Conservation (phyloP, 202 grass and related monocot species). For the Zizania palustris region DNA sequence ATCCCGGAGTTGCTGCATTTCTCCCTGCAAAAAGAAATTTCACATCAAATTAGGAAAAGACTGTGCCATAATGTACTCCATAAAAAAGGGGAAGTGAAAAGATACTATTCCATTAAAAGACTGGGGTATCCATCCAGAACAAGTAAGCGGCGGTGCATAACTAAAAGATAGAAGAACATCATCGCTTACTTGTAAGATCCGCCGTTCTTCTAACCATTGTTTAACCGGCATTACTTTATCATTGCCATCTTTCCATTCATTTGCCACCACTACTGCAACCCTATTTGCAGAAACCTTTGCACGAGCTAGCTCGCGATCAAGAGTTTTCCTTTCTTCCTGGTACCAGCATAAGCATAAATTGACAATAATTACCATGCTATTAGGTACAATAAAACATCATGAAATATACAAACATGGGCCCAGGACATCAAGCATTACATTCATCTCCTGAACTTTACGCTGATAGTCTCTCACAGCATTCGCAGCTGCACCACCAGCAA, state of each 20-base stretch:
- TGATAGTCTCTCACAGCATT: constrained; percentile 98
- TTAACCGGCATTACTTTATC: constrained; percentile 99
- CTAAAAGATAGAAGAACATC: not conserved
- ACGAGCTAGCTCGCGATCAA: constrained; percentile 87
- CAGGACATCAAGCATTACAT: constrained; percentile 61
- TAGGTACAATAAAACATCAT: constrained; percentile 25
- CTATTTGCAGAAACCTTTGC: constrained; percentile 97
- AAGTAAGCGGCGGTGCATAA: constrained; percentile 8
- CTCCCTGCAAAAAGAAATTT: constrained; percentile 59
- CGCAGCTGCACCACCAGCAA: constrained; percentile 92
- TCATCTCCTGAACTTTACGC: constrained; percentile 97
- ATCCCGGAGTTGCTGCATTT: constrained; percentile 95
- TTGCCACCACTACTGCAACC: constrained; percentile 96
- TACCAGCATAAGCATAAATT: constrained; percentile 31
- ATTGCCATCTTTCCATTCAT: constrained; percentile 98
- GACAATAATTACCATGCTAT: constrained; percentile 18
- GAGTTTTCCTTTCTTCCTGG: constrained; percentile 93
- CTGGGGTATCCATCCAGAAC: constrained; percentile 22
- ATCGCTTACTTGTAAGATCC: constrained; percentile 74
- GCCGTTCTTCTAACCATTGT: constrained; percentile 92
- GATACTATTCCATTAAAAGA: not conserved
- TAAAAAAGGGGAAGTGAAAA: not conserved
- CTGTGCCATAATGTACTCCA: constrained; percentile 6
- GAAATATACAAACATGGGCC: not conserved
- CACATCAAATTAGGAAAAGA: constrained; percentile 31